phyloP scores from a whole-genome alignment of 2,329 filamentous ascomycete species.

The Myriosclerotinia scirpicola region DNA sequence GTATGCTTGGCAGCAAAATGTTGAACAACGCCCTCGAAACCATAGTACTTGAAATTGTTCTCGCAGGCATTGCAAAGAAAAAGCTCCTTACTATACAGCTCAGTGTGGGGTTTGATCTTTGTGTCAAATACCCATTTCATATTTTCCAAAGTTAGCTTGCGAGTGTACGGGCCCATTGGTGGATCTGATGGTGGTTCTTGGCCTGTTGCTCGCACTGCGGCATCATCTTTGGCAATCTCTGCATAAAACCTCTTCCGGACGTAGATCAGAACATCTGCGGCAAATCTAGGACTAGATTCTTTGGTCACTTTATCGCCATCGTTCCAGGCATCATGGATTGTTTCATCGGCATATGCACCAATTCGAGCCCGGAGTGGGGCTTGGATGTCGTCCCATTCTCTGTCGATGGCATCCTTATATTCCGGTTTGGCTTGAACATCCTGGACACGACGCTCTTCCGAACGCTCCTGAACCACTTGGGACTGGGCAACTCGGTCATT shows the following conservation, averaged over 20 bases:
- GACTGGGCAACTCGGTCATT: conserved; percentile 43
- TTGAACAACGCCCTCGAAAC: conserved; percentile 76
- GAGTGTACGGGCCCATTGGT: conserved; percentile 54
- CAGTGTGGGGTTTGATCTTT: conserved; percentile 70
- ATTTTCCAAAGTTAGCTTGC: conserved; percentile 72
- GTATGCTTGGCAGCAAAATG: conserved; percentile 85
- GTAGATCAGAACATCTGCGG: conserved; percentile 67
- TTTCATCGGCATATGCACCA: conserved; percentile 66
- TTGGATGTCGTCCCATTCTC: conserved; percentile 71
- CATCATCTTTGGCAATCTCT: conserved; percentile 55
- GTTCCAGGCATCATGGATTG: conserved; percentile 65
- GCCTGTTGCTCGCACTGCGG: conserved; percentile 49
- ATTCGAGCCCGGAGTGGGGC: conserved; percentile 65
- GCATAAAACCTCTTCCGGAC: conserved; percentile 67
- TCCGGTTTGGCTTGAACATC: conserved; percentile 45
- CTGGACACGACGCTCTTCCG: conserved; percentile 37
- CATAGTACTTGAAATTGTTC: conserved; percentile 64
- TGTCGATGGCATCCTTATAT: conserved; percentile 60
- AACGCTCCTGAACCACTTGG: conserved; percentile 43
- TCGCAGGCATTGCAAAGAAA: conserved; percentile 75
- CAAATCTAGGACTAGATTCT: conserved; percentile 66
- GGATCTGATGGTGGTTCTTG: conserved; percentile 49
- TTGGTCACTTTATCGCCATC: conserved; percentile 62
- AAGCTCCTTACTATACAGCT: conserved; percentile 65
- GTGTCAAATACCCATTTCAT: conserved; percentile 85